Percentiles rank a stretch among this genome's conserved stretches.
phyloP scores from a whole-genome alignment of 441 rosid species.

The Flueggea neowawraea region DNA sequence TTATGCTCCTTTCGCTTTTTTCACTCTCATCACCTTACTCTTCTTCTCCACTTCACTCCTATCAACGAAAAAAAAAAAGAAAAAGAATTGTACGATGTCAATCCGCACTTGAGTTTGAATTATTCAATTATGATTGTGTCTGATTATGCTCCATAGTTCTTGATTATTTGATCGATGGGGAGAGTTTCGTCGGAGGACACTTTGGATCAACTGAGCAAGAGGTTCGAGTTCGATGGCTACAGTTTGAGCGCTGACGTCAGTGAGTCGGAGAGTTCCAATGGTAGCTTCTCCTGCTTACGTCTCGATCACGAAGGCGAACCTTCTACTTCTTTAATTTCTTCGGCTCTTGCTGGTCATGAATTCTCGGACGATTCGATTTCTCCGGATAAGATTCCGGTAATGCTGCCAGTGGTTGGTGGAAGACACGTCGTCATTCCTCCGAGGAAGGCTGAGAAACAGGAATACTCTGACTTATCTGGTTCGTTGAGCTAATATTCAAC shows the following conservation, averaged over 20 bases:
- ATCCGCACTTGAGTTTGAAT: too few relatives aligned
- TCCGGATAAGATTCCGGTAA: conserved; percentile 16
- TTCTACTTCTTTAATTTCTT: conserved; percentile 48
- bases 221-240: conserved; percentile 63
- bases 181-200: conserved; percentile 58
- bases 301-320: conserved; percentile 46
- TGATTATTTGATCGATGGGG: conserved; percentile 30
- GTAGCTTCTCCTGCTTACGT: conserved; percentile 59
- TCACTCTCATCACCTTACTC: background rate
- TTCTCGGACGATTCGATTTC: conserved; percentile 41
- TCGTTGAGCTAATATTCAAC: background rate
- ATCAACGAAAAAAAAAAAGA: too few relatives aligned
- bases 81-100: too few relatives aligned
- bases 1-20: background rate
- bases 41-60: background rate
- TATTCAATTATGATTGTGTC: background rate
- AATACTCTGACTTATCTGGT: conserved; percentile 21
- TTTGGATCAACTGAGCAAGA: conserved; percentile 53
- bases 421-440: conserved; percentile 30
- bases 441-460: conserved; percentile 8
- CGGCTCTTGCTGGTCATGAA: conserved; percentile 40
- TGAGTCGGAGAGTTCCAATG: conserved; percentile 64
- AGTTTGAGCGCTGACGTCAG: conserved; percentile 85
- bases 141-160: background rate
- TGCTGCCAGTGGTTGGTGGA: conserved; percentile 68